Conservation (phyloP, 306 rosid genomes). For the Ochetophila trinervis region DNA sequence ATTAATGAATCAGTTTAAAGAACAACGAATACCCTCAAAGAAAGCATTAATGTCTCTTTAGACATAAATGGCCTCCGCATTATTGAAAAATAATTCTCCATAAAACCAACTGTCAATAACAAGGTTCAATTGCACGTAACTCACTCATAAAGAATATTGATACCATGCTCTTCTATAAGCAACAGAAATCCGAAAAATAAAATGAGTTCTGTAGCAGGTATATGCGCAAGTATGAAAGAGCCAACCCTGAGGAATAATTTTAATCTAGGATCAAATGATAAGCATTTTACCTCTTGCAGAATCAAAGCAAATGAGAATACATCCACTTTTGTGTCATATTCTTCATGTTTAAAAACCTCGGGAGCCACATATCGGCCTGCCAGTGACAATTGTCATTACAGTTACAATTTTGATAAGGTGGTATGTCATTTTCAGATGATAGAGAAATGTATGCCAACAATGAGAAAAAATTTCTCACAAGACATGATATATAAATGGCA, state of each 20-base stretch:
- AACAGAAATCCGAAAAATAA: not conserved
- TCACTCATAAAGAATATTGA: not conserved
- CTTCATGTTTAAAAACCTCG: slow-evolving; percentile 72
- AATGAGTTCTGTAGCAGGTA: not conserved
- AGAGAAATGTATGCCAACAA: not conserved
- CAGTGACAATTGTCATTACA: slow-evolving; percentile 25
- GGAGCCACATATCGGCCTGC: slow-evolving; percentile 92
- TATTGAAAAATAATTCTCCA: no score
- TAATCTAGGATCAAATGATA: slow-evolving; percentile 3
- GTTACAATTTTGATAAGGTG: slow-evolving; percentile 26
- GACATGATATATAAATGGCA: slow-evolving; percentile 13
- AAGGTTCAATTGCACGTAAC: not conserved
- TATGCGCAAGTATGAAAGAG: not conserved
- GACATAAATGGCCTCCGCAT: no score
- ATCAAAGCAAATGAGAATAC: slow-evolving; percentile 89
- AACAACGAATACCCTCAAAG: no score
- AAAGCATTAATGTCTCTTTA: no score
- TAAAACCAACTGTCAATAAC: no score
- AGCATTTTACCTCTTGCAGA: slow-evolving; percentile 76
- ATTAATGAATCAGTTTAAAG: no score
- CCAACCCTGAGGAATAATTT: not conserved
- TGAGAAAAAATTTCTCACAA: not conserved
- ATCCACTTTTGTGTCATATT: slow-evolving; percentile 95
- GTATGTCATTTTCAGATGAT: slow-evolving; percentile 4
- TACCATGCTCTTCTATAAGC: not conserved